These are phyloP conservation scores for Penicillium simplicissimum DNA, from an alignment of 495 filamentous ascomycete genomes.

Conservation along the genomic window DNA sequence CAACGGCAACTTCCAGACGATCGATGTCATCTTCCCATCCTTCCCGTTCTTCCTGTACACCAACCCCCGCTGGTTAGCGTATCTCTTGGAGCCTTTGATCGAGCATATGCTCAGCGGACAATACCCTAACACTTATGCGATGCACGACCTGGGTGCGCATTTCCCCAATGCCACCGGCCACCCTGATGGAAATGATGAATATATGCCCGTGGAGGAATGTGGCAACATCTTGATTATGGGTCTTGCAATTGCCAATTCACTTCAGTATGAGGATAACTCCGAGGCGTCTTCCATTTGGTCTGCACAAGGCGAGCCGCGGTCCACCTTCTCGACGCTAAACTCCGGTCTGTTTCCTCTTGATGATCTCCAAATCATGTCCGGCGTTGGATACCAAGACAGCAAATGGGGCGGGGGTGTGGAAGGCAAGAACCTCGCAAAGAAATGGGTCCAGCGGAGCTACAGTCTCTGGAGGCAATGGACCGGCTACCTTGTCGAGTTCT, in stretches of 20 bases:
- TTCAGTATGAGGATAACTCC: slow-evolving; percentile 65
- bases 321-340: slow-evolving; percentile 20
- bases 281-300: slow-evolving; percentile 56
- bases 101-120: slow-evolving; percentile 90
- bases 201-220: slow-evolving; percentile 97
- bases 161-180: slow-evolving; percentile 95
- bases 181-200: slow-evolving; percentile 82
- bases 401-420: slow-evolving; percentile 51
- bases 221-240: slow-evolving; percentile 97
- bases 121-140: slow-evolving; percentile 87
- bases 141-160: slow-evolving; percentile 87
- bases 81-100: slow-evolving; percentile 84
- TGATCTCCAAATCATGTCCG: slow-evolving; percentile 43
- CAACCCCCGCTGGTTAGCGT: slow-evolving; percentile 87
- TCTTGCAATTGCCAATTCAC: slow-evolving; percentile 77
- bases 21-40: slow-evolving; percentile 95
- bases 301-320: slow-evolving; percentile 28
- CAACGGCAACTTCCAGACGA: slow-evolving; percentile 92
- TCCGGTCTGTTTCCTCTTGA: slow-evolving; percentile 43
- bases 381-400: slow-evolving; percentile 50
- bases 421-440: slow-evolving; percentile 52
- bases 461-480: slow-evolving; percentile 92
- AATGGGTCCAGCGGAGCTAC: slow-evolving; percentile 68
- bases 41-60: slow-evolving; percentile 97
- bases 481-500: slow-evolving; percentile 83